A percentile compares a stretch with the other conserved stretches of the same genome.
Conservation (phyloP, 768 basidiomycete genomes). For the Naematelia encephala region DNA sequence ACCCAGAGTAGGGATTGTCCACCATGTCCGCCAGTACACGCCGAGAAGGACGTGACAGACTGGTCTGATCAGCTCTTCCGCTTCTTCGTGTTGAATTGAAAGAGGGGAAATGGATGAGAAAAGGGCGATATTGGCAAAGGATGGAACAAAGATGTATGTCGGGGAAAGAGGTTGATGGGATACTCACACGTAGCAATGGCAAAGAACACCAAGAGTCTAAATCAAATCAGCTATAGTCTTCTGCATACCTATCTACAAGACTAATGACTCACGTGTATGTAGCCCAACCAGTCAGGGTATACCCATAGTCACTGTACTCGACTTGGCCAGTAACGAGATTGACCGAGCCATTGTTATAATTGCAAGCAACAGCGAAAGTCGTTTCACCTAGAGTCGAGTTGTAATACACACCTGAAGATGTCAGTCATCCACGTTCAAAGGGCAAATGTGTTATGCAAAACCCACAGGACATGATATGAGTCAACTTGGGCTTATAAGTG, state of each 20-base stretch:
- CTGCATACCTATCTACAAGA: not conserved
- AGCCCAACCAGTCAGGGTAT: conserved; percentile 8
- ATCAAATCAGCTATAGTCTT: not conserved
- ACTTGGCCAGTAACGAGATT: conserved; percentile 17
- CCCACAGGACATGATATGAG: no score
- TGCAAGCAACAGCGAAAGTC: conserved; percentile 13
- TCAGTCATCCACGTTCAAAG: no score
- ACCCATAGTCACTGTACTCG: conserved; percentile 27
- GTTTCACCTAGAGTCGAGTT: not conserved
- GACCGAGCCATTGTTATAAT: conserved; percentile 17
- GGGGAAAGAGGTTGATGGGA: not conserved
- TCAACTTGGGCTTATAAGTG: no score
- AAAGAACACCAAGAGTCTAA: conserved; percentile 17
- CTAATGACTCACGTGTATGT: conserved; percentile 18
- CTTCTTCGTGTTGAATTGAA: no score
- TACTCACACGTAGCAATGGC: conserved; percentile 11
- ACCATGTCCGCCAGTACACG: conserved; percentile 15
- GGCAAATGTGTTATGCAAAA: no score
- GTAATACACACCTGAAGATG: not conserved
- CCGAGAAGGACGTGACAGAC: conserved; percentile 17
- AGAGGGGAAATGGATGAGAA: no score
- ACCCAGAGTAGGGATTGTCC: conserved; percentile 23
- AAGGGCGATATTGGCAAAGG: not conserved
- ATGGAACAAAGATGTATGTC: not conserved
- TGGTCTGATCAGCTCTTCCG: not conserved